phyloP scores from a whole-genome alignment of 2,329 filamentous ascomycete genomes.

The Rugonectria rugulosa region DNA sequence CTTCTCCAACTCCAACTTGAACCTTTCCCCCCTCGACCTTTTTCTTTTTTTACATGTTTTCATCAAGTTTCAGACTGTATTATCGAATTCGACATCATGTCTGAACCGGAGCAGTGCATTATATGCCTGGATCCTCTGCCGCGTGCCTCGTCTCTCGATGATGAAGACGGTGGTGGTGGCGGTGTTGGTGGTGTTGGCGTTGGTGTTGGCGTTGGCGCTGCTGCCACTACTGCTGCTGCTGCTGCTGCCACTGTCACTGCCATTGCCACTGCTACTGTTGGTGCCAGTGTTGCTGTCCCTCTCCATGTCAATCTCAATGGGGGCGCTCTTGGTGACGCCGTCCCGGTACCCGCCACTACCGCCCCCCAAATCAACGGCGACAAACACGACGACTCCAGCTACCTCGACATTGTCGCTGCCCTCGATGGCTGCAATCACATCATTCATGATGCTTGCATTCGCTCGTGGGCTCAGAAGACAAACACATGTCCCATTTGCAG shows the following conservation, averaged over 20 bases:
- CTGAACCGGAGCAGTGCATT: conserved; percentile 71
- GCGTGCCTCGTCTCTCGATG: conserved; percentile 42
- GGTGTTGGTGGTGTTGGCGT: conserved; percentile 20
- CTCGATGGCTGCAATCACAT: conserved; percentile 86
- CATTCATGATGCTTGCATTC: conserved; percentile 90
- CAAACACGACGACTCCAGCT: conserved; percentile 38
- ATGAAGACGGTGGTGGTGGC: conserved; percentile 24
- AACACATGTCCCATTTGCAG: conserved; percentile 99
- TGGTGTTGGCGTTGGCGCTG: too few species aligned
- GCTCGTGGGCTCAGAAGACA: conserved; percentile 93
- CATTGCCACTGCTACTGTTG: too few species aligned
- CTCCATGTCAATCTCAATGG: conserved; percentile 24
- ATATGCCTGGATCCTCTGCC: conserved; percentile 71
- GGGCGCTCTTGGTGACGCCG: conserved; percentile 33
- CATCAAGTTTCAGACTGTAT: conserved; percentile 46
- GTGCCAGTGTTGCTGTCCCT: conserved; percentile 19
- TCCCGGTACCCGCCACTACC: conserved; percentile 36
- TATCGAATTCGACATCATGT: conserved; percentile 55
- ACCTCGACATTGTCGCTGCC: conserved; percentile 60
- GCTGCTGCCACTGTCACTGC: conserved; percentile 21
- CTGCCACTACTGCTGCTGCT: too few species aligned
- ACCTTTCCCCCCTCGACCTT: conserved; percentile 30
- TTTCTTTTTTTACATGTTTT: conserved; percentile 57
- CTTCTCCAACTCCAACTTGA: conserved; percentile 28
- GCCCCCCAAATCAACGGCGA: conserved; percentile 25